Conservation (phyloP, 768 basidiomycete genomes). For the Nidularia pulvinata region DNA sequence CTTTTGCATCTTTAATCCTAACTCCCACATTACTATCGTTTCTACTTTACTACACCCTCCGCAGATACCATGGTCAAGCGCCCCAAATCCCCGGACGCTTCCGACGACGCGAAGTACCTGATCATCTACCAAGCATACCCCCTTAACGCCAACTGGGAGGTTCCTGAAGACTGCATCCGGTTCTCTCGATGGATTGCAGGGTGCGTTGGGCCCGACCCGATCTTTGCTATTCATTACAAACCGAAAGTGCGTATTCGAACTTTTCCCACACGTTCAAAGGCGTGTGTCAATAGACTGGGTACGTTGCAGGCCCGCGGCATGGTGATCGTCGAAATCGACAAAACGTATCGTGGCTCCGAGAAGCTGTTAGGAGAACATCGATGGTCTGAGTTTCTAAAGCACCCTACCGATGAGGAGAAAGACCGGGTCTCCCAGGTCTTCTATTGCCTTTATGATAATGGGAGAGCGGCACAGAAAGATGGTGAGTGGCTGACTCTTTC, state of each 20-base stretch:
- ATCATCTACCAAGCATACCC: constrained; percentile 50
- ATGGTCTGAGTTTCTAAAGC: constrained; percentile 43
- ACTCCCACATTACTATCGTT: no score
- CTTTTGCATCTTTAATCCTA: no score
- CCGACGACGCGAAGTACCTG: constrained; percentile 46
- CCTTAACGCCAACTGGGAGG: constrained; percentile 43
- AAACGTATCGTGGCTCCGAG: constrained; percentile 27
- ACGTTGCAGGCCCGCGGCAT: constrained; percentile 36
- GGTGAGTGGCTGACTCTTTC: constrained; percentile 24
- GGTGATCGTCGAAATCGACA: constrained; percentile 48
- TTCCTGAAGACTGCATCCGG: constrained; percentile 30
- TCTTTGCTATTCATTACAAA: constrained; percentile 46
- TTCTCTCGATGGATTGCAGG: constrained; percentile 50
- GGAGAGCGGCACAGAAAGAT: constrained; percentile 46
- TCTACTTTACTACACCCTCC: not conserved
- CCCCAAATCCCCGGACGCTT: constrained; percentile 32
- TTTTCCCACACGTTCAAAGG: not conserved
- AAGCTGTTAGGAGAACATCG: constrained; percentile 49
- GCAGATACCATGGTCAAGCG: constrained; percentile 32
- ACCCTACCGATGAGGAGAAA: constrained; percentile 33
- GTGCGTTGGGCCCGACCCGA: constrained; percentile 29
- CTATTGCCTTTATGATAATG: constrained; percentile 36
- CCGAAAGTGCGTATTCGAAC: constrained; percentile 29
- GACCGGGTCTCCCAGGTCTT: constrained; percentile 36
- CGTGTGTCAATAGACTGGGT: not conserved